Evolutionary conservation across 768 basidiomycete genomes (phyloP).

Genomic region (Phlegmacium glaucopus): DNA sequence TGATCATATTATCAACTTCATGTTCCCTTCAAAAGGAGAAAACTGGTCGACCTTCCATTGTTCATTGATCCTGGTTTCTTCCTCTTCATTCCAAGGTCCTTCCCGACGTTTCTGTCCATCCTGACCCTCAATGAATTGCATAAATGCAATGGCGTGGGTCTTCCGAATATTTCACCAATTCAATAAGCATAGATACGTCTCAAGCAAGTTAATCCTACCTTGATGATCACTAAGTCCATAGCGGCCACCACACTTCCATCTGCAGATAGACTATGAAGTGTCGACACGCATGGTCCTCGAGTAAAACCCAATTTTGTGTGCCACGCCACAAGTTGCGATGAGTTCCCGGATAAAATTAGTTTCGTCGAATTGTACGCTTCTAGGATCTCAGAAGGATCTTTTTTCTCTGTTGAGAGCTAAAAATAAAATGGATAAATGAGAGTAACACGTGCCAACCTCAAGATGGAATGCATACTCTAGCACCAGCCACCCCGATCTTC

Average conservation of each 20-base stretch:
- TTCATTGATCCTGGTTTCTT: constrained; percentile 58
- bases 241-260: constrained; percentile 80
- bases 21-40: background rate
- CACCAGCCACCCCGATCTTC: constrained; percentile 80
- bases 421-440: background rate
- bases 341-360: constrained; percentile 77
- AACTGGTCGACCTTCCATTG: constrained; percentile 63
- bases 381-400: constrained; percentile 79
- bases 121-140: constrained; percentile 58
- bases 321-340: constrained; percentile 85
- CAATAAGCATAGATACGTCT: background rate
- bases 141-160: constrained; percentile 74
- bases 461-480: constrained; percentile 54
- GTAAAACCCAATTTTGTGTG: constrained; percentile 84
- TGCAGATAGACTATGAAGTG: constrained; percentile 70
- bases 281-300: constrained; percentile 61
- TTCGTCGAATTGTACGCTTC: constrained; percentile 70
- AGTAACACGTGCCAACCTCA: background rate
- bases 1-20: background rate
- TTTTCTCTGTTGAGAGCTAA: constrained; percentile 65
- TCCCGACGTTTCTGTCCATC: constrained; percentile 47
- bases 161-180: constrained; percentile 18
- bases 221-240: constrained; percentile 70
- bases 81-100: constrained; percentile 66
- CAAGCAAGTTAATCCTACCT: constrained; percentile 35